phyloP scores from a whole-genome alignment of 2,329 filamentous ascomycete species.

The Arachnopeziza araneosa region DNA sequence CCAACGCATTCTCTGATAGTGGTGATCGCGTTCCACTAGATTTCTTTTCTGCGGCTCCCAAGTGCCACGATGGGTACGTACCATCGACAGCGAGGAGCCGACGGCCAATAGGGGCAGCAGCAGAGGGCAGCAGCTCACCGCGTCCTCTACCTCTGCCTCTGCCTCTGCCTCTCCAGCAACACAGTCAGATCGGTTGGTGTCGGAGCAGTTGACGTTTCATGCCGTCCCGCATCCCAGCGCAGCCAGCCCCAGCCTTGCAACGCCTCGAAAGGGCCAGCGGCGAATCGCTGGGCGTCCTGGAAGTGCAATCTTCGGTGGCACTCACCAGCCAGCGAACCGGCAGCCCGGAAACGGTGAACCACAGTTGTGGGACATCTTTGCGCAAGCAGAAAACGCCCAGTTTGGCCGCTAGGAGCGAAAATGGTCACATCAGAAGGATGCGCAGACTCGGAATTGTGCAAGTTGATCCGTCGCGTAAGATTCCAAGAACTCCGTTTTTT shows the following conservation, averaged over 20 bases:
- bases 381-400: not conserved
- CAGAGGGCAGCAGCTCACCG: not conserved
- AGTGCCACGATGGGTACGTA: not conserved
- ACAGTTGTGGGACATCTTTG: slow-evolving; percentile 1
- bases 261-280: not conserved
- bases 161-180: too few relatives aligned
- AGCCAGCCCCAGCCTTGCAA: not conserved
- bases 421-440: not conserved
- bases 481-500: not conserved
- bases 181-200: not conserved
- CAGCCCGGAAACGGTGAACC: slow-evolving; percentile 6
- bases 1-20: not conserved
- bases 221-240: not conserved
- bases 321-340: slow-evolving; percentile 8
- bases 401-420: not conserved
- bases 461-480: not conserved
- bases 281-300: not conserved
- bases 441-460: not conserved
- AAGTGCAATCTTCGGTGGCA: slow-evolving; percentile 1
- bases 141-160: too few relatives aligned
- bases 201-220: too few relatives aligned
- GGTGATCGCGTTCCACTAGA: not conserved
- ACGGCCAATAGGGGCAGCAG: not conserved
- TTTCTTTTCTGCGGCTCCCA: not conserved
- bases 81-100: not conserved